Evolutionary conservation across 805 yeast genomes (phyloP).

Genomic region (Metschnikowia aberdeeniae): DNA sequence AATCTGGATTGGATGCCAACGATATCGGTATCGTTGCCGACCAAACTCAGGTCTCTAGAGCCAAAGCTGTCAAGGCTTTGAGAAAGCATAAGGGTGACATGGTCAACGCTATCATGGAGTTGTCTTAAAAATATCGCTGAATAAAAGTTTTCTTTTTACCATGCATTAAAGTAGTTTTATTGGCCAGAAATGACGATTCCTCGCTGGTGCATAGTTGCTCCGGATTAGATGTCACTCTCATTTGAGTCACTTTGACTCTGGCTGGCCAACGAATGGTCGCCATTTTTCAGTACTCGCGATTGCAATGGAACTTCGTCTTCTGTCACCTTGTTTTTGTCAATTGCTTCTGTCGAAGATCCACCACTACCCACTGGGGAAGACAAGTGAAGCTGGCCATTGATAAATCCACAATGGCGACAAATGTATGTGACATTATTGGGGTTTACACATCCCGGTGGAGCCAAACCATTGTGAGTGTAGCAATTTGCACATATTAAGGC

Average conservation of each 20-base stretch:
- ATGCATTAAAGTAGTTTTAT: neutral
- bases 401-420: constrained; percentile 63
- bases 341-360: neutral
- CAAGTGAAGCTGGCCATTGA: constrained; percentile 26
- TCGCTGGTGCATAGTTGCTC: too few species aligned
- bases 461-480: constrained; percentile 70
- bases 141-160: neutral
- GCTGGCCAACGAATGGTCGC: too few species aligned
- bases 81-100: constrained; percentile 87
- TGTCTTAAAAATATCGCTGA: constrained; percentile 31
- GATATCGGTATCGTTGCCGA: constrained; percentile 85
- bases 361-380: neutral
- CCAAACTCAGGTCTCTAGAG: constrained; percentile 86
- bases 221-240: too few species aligned
- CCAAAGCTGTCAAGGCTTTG: constrained; percentile 88
- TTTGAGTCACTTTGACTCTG: too few species aligned
- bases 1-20: constrained; percentile 73
- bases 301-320: neutral
- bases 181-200: too few species aligned
- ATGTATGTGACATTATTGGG: constrained; percentile 50
- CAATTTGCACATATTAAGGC: constrained; percentile 74
- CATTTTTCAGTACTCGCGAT: neutral
- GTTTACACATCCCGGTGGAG: constrained; percentile 57
- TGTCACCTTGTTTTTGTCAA: neutral
- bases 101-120: constrained; percentile 93